Conservation (phyloP, 179 eudicot species). For the Silene vulgaris region DNA sequence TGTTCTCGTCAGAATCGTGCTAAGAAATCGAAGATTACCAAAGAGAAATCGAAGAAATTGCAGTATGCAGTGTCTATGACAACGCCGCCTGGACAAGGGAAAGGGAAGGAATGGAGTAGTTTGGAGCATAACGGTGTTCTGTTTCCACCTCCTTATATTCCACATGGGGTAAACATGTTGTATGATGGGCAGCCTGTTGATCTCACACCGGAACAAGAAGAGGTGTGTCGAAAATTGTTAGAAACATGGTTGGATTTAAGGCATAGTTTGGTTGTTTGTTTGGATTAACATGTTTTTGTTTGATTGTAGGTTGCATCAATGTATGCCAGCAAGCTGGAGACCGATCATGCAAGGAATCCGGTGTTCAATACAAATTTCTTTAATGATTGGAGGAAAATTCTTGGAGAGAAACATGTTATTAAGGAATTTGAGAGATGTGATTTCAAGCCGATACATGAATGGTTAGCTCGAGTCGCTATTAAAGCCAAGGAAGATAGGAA, state of each 20-base stretch:
- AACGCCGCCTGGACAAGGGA: background rate
- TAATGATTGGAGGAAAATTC: conserved; percentile 6
- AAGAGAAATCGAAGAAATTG: background rate
- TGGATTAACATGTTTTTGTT: background rate
- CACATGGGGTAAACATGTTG: too few relatives aligned
- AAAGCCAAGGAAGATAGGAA: background rate
- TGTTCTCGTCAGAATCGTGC: background rate
- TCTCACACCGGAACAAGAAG: too few relatives aligned
- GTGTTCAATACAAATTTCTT: conserved; percentile 9
- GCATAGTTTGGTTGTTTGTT: too few relatives aligned
- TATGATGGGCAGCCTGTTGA: too few relatives aligned
- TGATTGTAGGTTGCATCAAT: conserved; percentile 3
- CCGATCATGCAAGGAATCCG: background rate
- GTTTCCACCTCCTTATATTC: too few relatives aligned
- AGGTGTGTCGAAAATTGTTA: too few relatives aligned
- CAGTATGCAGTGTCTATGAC: background rate
- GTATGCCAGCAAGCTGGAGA: conserved; percentile 5
- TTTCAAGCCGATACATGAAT: conserved; percentile 2
- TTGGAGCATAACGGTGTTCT: too few relatives aligned
- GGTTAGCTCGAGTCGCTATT: background rate
- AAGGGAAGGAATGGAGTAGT: too few relatives aligned
- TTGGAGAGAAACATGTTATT: conserved; percentile 3
- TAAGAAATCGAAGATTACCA: background rate
- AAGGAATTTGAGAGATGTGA: conserved; percentile 2
- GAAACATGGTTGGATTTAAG: too few relatives aligned